Evolutionary conservation across 257 asterid species (phyloP).

Genomic region (Datura wrightii): DNA sequence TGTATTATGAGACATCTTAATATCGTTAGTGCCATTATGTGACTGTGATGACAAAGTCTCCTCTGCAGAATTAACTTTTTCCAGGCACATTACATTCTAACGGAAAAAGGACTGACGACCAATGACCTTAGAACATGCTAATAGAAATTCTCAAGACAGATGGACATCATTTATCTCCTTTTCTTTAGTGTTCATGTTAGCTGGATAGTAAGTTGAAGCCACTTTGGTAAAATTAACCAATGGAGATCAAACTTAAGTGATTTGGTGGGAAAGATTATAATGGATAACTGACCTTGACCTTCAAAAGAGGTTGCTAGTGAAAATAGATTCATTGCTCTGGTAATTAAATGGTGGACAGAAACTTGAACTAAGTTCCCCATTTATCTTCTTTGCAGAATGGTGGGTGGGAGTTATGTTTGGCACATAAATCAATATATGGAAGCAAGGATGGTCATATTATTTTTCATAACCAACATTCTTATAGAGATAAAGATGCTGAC

Average conservation of each 20-base stretch:
- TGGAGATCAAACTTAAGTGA: background rate
- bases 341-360: background rate
- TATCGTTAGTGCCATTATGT: constrained; percentile 40
- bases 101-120: background rate
- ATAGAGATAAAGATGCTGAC: background rate
- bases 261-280: background rate
- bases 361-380: background rate
- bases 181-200: background rate
- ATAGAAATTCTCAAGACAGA: constrained; percentile 5
- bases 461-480: background rate
- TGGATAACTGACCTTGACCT: background rate
- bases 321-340: background rate
- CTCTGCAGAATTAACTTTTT: constrained; percentile 48
- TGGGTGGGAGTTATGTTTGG: background rate
- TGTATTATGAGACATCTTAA: constrained; percentile 43
- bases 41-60: constrained; percentile 47
- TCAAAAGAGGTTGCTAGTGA: background rate
- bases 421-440: constrained; percentile 2
- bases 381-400: background rate
- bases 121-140: background rate
- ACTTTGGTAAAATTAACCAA: background rate
- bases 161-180: background rate
- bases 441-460: background rate
- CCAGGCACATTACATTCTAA: constrained; percentile 26
- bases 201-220: constrained; percentile 2